Evolutionary conservation across 805 yeast genomes (phyloP), one percentile per base, ranked within the genome.

Genomic region (Kluyveromyces aestuarii): DNA sequence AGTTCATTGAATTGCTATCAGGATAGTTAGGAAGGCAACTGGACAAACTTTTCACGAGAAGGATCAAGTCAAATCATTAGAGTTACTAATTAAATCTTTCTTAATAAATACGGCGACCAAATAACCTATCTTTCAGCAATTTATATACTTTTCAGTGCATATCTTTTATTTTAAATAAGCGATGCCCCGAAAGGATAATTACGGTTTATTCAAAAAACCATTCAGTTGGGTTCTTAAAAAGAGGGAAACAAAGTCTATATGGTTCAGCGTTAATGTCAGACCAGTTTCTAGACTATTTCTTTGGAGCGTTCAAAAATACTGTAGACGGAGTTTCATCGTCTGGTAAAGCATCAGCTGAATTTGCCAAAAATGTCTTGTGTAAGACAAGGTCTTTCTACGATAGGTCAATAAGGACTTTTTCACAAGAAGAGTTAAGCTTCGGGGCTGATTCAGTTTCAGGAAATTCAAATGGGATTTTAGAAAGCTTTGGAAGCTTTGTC

Each of bases 371-470:
- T 10, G 8, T 43, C 6, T 30, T 43, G 18, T 2, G 18, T 11
- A 43, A 43, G 45, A 43, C 45, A 7, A 43, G 33, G 36, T 43
- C 45, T 2, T 6, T 43, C 9, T 43, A 43, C 18, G 45, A 43
- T 16, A 43, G 33, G 45, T 43, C 45, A 10, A 18, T 43, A 25
- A 19, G 25, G 10, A 16, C 19, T 18, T 17, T 43, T 2, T 33
- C 45, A 17, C 40, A 43, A 8, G 45, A 43, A 21, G 39, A 43
- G 8, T 21, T 43, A 27, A 11, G 17, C 8, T 27, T 18, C 2
- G 39, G 17, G 5, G 14, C 7, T 8, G 39, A 14, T 2, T 17
- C 39, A 30, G 30, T 18, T n/a, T 35, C 39, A 21, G 27, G 39
- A 2, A 17, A 11, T 14, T 4, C 19, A 16, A 30, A 30, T 30